Conservation (phyloP, 75 land plant genomes). For the Cupressus sempervirens region DNA sequence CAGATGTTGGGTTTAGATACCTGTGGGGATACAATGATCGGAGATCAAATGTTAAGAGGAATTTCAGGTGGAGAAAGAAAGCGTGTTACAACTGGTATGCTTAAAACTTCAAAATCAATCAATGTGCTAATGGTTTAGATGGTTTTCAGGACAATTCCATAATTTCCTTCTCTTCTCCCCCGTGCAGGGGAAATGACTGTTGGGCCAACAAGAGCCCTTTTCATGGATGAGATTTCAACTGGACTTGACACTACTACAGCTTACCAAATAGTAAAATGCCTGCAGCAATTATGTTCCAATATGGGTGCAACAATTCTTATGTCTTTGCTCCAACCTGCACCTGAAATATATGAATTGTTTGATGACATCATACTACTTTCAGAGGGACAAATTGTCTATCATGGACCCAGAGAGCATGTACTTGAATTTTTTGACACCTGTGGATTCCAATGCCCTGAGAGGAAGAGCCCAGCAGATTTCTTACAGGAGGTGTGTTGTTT, state of each 20-base stretch:
- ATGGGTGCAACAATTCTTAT: conserved; percentile 31
- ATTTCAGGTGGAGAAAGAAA: conserved; percentile 36
- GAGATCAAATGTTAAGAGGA: conserved; percentile 30
- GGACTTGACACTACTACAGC: conserved; percentile 35
- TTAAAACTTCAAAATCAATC: neutral
- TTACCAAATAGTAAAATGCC: conserved; percentile 25
- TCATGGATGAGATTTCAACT: conserved; percentile 36
- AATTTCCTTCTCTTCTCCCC: neutral
- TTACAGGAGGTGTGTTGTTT: conserved; percentile 56
- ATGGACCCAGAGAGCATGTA: conserved; percentile 70
- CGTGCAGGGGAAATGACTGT: conserved; percentile 36
- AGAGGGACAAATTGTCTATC: conserved; percentile 80
- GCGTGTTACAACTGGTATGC: conserved; percentile 28
- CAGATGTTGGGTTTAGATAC: conserved; percentile 23
- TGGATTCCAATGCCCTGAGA: conserved; percentile 45
- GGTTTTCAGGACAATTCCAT: neutral
- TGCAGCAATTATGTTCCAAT: conserved; percentile 20
- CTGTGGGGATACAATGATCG: conserved; percentile 29
- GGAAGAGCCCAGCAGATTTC: conserved; percentile 74
- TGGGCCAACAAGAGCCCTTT: conserved; percentile 31
- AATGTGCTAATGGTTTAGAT: neutral
- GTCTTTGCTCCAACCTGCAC: conserved; percentile 38
- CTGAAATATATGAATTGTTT: conserved; percentile 36
- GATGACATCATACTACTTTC: conserved; percentile 31
- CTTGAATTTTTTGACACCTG: conserved; percentile 61